These are phyloP conservation scores for Raddia guianensis DNA, from an alignment of 176 grass and related monocot species.

Conservation along the genomic window DNA sequence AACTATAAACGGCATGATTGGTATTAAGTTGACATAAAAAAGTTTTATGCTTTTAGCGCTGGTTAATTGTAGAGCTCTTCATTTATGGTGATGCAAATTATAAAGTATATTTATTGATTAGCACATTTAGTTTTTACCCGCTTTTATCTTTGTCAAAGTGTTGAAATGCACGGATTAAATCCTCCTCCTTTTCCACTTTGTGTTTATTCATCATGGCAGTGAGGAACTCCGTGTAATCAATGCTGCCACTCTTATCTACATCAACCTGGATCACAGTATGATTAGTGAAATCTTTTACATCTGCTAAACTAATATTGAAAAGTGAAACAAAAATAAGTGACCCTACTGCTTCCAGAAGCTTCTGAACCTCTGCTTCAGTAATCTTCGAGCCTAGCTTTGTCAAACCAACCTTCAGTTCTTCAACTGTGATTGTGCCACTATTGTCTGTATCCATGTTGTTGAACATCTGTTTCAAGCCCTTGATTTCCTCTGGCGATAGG, in stretches of 20 bases:
- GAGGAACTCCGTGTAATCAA: slow-evolving; percentile 80
- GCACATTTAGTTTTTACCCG: slow-evolving; percentile 51
- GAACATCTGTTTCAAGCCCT: too few species aligned
- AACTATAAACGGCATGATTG: background rate
- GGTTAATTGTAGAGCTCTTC: background rate
- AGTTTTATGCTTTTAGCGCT: background rate
- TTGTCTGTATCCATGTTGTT: too few species aligned
- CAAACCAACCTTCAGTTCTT: too few species aligned
- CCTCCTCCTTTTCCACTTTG: slow-evolving; percentile 76
- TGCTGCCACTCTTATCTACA: slow-evolving; percentile 81
- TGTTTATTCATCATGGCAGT: slow-evolving; percentile 86
- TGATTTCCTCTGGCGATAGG: too few species aligned
- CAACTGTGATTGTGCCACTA: too few species aligned
- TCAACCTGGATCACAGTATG: slow-evolving; percentile 61
- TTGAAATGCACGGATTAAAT: slow-evolving; percentile 65
- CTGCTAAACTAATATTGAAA: background rate
- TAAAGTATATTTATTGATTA: slow-evolving; percentile 16
- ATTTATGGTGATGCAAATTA: background rate
- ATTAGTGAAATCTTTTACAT: slow-evolving; percentile 14
- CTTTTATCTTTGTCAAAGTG: slow-evolving; percentile 83
- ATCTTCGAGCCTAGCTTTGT: too few species aligned
- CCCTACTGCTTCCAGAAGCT: slow-evolving; percentile 86
- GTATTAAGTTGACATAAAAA: background rate
- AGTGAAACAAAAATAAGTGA: slow-evolving; percentile 25
- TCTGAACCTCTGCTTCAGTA: slow-evolving; percentile 66